phyloP scores from a whole-genome alignment of 768 basidiomycete species.

The Boletus reticulatus region DNA sequence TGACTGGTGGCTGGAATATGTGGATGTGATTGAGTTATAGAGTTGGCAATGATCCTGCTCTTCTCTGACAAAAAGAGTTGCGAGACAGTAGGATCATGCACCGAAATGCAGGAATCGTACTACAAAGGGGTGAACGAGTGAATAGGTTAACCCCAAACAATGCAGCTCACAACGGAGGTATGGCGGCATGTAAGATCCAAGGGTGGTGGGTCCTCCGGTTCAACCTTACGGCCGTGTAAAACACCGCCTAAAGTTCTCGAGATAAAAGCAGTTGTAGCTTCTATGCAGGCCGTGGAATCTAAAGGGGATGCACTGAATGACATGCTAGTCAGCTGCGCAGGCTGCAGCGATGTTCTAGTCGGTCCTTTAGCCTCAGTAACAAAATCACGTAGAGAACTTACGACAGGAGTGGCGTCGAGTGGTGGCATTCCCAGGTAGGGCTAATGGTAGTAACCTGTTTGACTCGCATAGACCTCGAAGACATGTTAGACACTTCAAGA shows the following conservation, averaged over 20 bases:
- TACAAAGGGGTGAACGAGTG: slow-evolving; percentile 1
- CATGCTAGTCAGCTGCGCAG: slow-evolving; percentile 48
- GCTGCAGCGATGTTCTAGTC: slow-evolving; percentile 42
- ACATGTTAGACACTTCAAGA: slow-evolving; percentile 55
- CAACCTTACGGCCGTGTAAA: slow-evolving; percentile 45
- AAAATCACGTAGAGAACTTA: slow-evolving; percentile 33
- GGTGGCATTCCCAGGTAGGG: slow-evolving; percentile 60
- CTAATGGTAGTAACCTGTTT: slow-evolving; percentile 65
- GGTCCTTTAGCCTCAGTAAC: slow-evolving; percentile 2
- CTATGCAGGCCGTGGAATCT: slow-evolving; percentile 34
- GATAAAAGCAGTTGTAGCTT: slow-evolving; percentile 51
- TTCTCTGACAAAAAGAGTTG: slow-evolving; percentile 54
- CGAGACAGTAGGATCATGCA: slow-evolving; percentile 20
- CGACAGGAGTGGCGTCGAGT: slow-evolving; percentile 38
- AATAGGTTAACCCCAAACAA: background rate
- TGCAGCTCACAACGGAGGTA: slow-evolving; percentile 40
- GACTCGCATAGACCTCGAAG: slow-evolving; percentile 42
- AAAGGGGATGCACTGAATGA: slow-evolving; percentile 43
- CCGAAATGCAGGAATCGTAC: slow-evolving; percentile 15
- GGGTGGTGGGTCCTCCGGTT: slow-evolving; percentile 46
- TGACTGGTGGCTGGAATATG: slow-evolving; percentile 55
- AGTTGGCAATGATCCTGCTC: slow-evolving; percentile 39
- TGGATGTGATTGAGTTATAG: slow-evolving; percentile 42
- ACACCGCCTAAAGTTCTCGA: slow-evolving; percentile 48
- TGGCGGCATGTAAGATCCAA: slow-evolving; percentile 53